Evolutionary conservation across 352 stramenopile genomes (phyloP).

Genomic region (Globisporangium rhizosaccharum): DNA sequence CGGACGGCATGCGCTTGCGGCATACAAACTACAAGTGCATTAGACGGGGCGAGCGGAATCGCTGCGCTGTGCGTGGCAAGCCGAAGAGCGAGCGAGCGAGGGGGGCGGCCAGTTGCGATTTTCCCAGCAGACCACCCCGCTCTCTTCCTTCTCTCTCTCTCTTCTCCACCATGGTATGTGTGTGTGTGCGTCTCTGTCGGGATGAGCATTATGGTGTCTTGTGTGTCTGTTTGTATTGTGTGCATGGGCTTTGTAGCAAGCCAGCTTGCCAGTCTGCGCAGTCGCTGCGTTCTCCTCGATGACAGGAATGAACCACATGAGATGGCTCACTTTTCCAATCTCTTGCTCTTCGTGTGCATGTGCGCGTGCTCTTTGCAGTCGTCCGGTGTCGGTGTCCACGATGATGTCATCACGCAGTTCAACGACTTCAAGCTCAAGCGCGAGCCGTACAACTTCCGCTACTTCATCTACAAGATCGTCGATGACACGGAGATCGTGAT

Average conservation of each 20-base stretch:
- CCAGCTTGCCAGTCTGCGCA: too few species aligned
- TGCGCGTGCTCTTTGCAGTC: constrained; percentile 42
- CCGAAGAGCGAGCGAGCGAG: not conserved
- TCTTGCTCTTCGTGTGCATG: constrained; percentile 1
- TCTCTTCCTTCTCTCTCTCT: not conserved
- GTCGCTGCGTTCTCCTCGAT: not conserved
- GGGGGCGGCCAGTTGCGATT: constrained; percentile 18
- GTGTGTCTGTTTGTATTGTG: too few species aligned
- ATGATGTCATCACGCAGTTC: constrained; percentile 92
- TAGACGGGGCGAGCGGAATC: not conserved
- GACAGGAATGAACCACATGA: not conserved
- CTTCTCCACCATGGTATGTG: not conserved
- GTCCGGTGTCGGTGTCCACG: constrained; percentile 90
- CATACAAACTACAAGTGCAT: constrained; percentile 23
- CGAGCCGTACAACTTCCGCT: constrained; percentile 89
- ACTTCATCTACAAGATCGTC: constrained; percentile 96
- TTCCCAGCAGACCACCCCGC: constrained; percentile 14
- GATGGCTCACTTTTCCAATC: not conserved
- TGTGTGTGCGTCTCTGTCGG: not conserved
- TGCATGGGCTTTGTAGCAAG: not conserved
- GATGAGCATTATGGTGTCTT: too few species aligned
- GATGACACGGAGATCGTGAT: constrained; percentile 92
- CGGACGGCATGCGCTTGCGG: too few species aligned
- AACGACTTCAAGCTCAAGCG: constrained; percentile 95
- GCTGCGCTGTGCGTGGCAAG: not conserved